phyloP scores from a whole-genome alignment of 805 yeast genomes.

The Saturnispora zaruensis region DNA sequence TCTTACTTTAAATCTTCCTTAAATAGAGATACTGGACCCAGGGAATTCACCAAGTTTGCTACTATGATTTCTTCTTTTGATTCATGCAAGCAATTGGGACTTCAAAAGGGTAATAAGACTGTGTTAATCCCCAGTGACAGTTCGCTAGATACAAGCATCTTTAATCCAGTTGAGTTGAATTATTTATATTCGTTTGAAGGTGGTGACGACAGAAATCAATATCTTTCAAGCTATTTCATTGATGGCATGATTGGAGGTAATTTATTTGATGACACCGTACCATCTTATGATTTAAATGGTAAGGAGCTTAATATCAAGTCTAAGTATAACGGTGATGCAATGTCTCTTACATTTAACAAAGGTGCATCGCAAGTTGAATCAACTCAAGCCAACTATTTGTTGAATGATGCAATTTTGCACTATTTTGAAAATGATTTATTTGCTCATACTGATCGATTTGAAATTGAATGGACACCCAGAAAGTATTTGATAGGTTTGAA shows the following conservation, averaged over 20 bases:
- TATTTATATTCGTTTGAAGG: constrained; percentile 34
- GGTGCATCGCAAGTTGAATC: constrained; percentile 24
- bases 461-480: constrained; percentile 38
- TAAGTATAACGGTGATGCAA: constrained; percentile 26
- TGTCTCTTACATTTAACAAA: constrained; percentile 27
- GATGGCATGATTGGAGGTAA: constrained; percentile 41
- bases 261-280: constrained; percentile 13
- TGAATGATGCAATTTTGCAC: constrained; percentile 44
- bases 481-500: constrained; percentile 53
- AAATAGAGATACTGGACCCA: constrained; percentile 14
- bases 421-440: constrained; percentile 31
- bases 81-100: constrained; percentile 18
- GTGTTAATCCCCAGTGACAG: constrained; percentile 42
- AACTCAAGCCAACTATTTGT: constrained; percentile 32
- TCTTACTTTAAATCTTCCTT: constrained; percentile 25
- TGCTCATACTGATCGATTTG: constrained; percentile 15
- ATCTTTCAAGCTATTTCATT: constrained; percentile 30
- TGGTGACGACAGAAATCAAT: constrained; percentile 18
- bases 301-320: constrained; percentile 19
- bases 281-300: constrained; percentile 23
- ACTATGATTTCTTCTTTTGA: constrained; percentile 14
- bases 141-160: constrained; percentile 14
- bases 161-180: constrained; percentile 36
- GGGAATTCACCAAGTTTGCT: constrained; percentile 16
- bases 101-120: constrained; percentile 30